Evolutionary conservation across 2,329 filamentous ascomycete species (phyloP).

Genomic region (Helotiales sp.): DNA sequence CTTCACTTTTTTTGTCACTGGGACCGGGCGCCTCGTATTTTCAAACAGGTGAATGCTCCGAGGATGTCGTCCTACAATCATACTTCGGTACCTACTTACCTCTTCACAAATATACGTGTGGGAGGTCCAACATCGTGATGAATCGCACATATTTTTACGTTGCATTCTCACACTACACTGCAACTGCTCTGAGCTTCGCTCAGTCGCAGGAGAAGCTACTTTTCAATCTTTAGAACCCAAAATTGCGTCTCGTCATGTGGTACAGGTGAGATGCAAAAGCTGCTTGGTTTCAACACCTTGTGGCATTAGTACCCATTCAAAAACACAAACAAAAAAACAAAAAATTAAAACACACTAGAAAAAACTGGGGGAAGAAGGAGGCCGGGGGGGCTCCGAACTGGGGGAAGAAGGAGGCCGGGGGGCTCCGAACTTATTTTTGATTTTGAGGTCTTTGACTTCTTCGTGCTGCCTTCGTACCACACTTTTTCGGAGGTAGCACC

Average conservation of each 20-base stretch:
- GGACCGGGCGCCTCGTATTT: background rate
- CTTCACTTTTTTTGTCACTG: too few species aligned
- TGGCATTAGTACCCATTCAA: background rate
- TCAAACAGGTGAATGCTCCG: background rate
- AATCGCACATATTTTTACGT: background rate
- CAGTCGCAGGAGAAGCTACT: background rate
- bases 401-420: too few species aligned
- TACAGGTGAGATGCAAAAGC: background rate
- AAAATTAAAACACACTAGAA: background rate
- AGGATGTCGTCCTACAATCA: background rate
- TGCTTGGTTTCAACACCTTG: background rate
- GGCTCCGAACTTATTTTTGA: too few species aligned
- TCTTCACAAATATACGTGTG: background rate
- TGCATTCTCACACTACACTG: background rate
- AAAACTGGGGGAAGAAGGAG: too few species aligned
- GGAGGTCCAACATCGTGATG: background rate
- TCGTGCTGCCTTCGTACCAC: background rate
- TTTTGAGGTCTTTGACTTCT: too few species aligned
- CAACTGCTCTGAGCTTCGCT: background rate
- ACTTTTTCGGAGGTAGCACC: background rate
- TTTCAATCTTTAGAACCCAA: background rate
- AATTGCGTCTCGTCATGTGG: background rate
- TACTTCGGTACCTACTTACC: background rate
- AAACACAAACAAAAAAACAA: background rate
- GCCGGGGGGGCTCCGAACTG: too few species aligned